Conservation (phyloP, 495 filamentous ascomycete species). For the Gamarada debralockiae region DNA sequence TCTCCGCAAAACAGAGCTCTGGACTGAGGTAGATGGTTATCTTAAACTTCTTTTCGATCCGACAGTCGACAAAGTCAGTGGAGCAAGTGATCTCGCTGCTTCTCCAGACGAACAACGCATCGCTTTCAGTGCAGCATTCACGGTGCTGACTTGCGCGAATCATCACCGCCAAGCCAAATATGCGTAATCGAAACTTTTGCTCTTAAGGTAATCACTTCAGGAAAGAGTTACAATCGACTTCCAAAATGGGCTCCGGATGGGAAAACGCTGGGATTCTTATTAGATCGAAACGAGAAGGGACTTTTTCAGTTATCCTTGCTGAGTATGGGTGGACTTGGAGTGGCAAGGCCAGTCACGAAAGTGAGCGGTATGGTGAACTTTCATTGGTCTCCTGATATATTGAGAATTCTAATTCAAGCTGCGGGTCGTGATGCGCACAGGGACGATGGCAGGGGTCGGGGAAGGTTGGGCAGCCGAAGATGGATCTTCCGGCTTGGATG, state of each 20-base stretch:
- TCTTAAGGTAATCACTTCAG: neutral
- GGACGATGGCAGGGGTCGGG: neutral
- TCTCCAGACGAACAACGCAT: neutral
- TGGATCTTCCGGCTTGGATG: too few relatives aligned
- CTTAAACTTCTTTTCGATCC: neutral
- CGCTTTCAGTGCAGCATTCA: neutral
- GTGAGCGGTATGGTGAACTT: neutral
- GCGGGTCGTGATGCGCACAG: neutral
- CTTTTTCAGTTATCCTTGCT: conserved; percentile 1
- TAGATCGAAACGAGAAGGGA: neutral
- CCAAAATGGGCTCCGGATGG: conserved; percentile 1
- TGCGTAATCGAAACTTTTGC: neutral
- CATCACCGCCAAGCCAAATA: too few relatives aligned
- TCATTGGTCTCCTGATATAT: neutral
- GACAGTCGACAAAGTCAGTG: neutral
- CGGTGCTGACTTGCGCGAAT: too few relatives aligned
- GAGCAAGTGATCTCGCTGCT: neutral
- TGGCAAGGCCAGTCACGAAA: neutral
- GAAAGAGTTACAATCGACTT: neutral
- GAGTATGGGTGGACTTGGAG: neutral
- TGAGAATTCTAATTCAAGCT: neutral
- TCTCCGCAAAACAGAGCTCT: neutral
- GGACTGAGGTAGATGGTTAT: neutral
- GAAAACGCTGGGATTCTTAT: neutral
- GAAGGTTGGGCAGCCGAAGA: too few relatives aligned